Conservation (phyloP, 2,329 filamentous ascomycete genomes). For the Fusarium chlamydosporum region DNA sequence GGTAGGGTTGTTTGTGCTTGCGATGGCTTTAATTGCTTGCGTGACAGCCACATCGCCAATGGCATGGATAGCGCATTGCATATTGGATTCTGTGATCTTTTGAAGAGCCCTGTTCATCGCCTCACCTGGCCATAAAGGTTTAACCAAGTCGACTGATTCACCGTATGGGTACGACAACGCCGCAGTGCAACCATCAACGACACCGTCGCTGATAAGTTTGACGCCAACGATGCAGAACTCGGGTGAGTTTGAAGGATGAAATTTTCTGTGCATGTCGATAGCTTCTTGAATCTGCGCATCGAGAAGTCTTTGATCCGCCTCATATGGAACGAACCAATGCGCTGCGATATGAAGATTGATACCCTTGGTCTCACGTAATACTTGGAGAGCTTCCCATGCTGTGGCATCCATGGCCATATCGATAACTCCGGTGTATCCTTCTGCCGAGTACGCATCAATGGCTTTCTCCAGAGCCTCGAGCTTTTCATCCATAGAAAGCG, state of each 20-base stretch:
- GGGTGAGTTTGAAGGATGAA: conserved; percentile 46
- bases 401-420: conserved; percentile 69
- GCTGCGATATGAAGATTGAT: conserved; percentile 62
- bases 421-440: conserved; percentile 64
- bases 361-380: conserved; percentile 52
- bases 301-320: conserved; percentile 54
- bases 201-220: conserved; percentile 76
- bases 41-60: conserved; percentile 73
- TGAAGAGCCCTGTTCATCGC: conserved; percentile 68
- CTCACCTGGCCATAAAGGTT: conserved; percentile 65
- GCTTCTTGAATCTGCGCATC: conserved; percentile 61
- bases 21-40: conserved; percentile 70
- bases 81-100: conserved; percentile 65
- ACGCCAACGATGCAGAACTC: conserved; percentile 67
- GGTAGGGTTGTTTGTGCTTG: conserved; percentile 57
- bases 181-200: conserved; percentile 75
- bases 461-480: conserved; percentile 59
- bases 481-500: conserved; percentile 59
- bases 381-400: conserved; percentile 60
- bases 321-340: conserved; percentile 60
- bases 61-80: conserved; percentile 75
- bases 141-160: conserved; percentile 61
- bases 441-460: conserved; percentile 60
- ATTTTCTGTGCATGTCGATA: conserved; percentile 56
- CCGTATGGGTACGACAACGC: conserved; percentile 71